phyloP scores from a whole-genome alignment of 257 asterid species.

The Przewalskia tangutica region DNA sequence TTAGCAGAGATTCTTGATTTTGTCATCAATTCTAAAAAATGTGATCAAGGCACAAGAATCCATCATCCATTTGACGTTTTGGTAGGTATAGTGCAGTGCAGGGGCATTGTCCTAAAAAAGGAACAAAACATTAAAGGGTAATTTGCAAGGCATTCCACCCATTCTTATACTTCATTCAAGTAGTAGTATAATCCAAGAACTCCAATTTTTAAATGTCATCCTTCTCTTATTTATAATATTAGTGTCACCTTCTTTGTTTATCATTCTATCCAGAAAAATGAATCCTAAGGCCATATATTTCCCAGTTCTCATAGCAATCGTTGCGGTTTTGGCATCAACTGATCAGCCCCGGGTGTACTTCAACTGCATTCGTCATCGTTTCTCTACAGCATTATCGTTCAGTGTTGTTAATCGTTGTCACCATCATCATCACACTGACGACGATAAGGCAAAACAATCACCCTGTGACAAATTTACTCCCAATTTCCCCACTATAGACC shows the following conservation, averaged over 20 bases:
- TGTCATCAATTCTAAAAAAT: not conserved
- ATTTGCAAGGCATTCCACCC: slow-evolving; percentile 12
- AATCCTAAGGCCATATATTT: slow-evolving; percentile 23
- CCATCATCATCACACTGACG: slow-evolving; percentile 12
- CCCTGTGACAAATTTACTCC: slow-evolving; percentile 61
- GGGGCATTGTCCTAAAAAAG: not conserved
- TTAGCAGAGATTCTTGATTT: not conserved
- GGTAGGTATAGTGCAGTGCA: not conserved
- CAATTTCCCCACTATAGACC: slow-evolving; percentile 56
- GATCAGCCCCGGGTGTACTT: slow-evolving; percentile 9
- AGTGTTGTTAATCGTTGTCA: not conserved
- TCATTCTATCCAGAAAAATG: slow-evolving; percentile 16
- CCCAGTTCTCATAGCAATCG: slow-evolving; percentile 33
- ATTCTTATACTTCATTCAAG: slow-evolving; percentile 6
- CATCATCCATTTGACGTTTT: not conserved
- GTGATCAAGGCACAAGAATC: not conserved
- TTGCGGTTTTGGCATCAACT: slow-evolving; percentile 44
- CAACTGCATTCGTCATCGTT: not conserved
- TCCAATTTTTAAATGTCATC: not conserved
- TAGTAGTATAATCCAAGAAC: not conserved
- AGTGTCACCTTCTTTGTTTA: not conserved
- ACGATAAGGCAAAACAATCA: slow-evolving; percentile 7
- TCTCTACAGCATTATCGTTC: not conserved
- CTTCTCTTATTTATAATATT: not conserved
- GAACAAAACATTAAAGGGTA: not conserved